These are phyloP conservation scores for Posidonia australis DNA, from an alignment of 106 monocot genomes.

Conservation along the genomic window DNA sequence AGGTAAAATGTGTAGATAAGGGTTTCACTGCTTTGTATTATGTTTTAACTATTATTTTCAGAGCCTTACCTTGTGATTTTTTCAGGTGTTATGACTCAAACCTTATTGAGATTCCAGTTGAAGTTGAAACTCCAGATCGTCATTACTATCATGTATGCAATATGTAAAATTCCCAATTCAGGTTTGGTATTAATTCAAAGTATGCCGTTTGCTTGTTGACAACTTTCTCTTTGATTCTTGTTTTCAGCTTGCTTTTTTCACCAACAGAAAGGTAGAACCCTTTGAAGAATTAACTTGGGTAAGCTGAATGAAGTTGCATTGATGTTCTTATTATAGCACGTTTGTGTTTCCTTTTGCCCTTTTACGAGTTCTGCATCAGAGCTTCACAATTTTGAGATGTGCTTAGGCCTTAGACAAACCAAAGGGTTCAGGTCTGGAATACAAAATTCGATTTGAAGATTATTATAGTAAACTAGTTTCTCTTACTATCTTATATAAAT, in stretches of 20 bases:
- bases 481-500: no score
- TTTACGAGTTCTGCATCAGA: no score
- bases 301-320: slow-evolving; percentile 6
- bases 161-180: background rate
- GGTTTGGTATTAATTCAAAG: background rate
- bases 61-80: background rate
- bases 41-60: background rate
- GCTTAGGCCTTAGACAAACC: no score
- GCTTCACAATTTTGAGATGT: no score
- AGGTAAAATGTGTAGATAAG: no score
- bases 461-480: no score
- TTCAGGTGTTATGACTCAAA: slow-evolving; percentile 84
- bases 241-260: slow-evolving; percentile 49
- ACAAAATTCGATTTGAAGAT: no score
- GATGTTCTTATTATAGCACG: background rate
- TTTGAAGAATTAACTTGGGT: slow-evolving; percentile 66
- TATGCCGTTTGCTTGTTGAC: background rate
- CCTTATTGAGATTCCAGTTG: slow-evolving; percentile 69
- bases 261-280: slow-evolving; percentile 36
- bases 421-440: no score
- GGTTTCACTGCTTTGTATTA: background rate
- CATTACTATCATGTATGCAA: slow-evolving; percentile 88
- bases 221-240: background rate
- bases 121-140: slow-evolving; percentile 79
- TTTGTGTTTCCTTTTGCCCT: background rate